Percentiles rank a stretch among this genome's conserved stretches.
Evolutionary conservation across 2,329 filamentous ascomycete species (phyloP).

Genomic region (Magnaporthiopsis incrustans): DNA sequence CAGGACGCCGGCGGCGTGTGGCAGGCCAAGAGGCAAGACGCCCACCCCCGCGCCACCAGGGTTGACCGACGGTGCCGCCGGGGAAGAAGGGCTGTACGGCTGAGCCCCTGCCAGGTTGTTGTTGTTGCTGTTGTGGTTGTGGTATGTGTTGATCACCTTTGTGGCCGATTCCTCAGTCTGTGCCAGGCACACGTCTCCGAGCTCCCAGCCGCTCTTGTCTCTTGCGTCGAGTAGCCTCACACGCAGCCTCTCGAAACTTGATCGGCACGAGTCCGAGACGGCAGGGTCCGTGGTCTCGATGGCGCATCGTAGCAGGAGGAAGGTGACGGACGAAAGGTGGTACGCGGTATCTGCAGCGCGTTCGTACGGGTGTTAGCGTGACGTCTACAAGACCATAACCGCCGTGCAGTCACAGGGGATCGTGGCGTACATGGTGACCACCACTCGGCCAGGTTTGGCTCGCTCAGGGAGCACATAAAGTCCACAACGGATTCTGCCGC

Average conservation of each 20-base stretch:
- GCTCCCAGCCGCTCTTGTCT: conserved; percentile 36
- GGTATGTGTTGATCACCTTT: conserved; percentile 21
- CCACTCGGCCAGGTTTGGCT: conserved; percentile 3
- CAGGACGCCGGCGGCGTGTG: background rate
- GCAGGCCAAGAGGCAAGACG: background rate
- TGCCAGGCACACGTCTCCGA: conserved; percentile 40
- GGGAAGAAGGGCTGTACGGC: background rate
- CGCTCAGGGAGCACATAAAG: conserved; percentile 5
- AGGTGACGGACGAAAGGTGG: conserved; percentile 6
- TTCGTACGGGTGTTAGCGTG: background rate
- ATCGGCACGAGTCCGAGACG: conserved; percentile 24
- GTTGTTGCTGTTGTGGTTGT: background rate
- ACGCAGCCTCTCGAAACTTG: conserved; percentile 18
- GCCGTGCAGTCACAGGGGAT: background rate
- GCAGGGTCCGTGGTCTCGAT: conserved; percentile 42
- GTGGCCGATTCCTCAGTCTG: conserved; percentile 40
- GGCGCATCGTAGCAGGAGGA: conserved; percentile 15
- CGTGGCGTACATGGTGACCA: conserved; percentile 6
- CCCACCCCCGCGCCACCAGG: background rate
- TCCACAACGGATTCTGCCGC: conserved; percentile 4
- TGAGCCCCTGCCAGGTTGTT: background rate
- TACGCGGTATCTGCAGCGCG: conserved; percentile 7
- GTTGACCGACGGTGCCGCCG: background rate
- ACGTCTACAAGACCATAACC: too few species aligned
- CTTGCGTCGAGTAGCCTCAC: conserved; percentile 33